These are phyloP conservation scores for Candida palmyrensis DNA, from an alignment of 805 yeast genomes.

Conservation along the genomic window DNA sequence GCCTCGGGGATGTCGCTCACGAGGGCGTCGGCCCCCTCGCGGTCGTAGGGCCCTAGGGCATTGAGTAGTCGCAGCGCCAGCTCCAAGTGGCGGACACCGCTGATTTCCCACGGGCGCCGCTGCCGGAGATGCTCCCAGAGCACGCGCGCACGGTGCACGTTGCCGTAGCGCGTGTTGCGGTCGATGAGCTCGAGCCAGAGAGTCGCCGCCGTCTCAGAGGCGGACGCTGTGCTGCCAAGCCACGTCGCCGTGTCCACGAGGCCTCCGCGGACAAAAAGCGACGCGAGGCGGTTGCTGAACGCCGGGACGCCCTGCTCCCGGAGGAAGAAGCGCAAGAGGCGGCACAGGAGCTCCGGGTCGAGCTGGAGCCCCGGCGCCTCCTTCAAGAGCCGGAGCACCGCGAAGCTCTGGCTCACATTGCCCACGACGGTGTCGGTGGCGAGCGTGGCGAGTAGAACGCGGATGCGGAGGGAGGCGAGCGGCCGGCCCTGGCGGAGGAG, in stretches of 20 bases:
- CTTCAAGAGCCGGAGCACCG: neutral
- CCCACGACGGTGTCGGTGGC: neutral
- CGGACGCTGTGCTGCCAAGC: neutral
- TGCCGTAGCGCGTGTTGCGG: constrained; percentile 1
- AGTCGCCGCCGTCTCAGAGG: no score
- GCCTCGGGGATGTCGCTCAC: neutral
- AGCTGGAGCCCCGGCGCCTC: neutral
- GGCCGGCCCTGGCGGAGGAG: no score
- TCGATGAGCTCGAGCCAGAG: neutral
- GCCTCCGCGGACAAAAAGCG: neutral
- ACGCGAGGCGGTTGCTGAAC: neutral
- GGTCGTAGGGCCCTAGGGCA: neutral
- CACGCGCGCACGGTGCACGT: neutral
- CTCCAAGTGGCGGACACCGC: neutral
- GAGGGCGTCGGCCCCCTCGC: neutral
- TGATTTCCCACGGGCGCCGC: neutral
- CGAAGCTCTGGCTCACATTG: neutral
- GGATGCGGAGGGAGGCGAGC: neutral
- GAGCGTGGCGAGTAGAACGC: neutral
- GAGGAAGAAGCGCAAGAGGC: neutral
- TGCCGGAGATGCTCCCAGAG: neutral
- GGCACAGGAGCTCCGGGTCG: neutral
- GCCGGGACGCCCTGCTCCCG: neutral
- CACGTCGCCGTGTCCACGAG: neutral
- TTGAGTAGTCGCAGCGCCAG: neutral